Evolutionary conservation across 2,329 filamentous ascomycete species (phyloP).

Genomic region (Colletotrichum sp.): DNA sequence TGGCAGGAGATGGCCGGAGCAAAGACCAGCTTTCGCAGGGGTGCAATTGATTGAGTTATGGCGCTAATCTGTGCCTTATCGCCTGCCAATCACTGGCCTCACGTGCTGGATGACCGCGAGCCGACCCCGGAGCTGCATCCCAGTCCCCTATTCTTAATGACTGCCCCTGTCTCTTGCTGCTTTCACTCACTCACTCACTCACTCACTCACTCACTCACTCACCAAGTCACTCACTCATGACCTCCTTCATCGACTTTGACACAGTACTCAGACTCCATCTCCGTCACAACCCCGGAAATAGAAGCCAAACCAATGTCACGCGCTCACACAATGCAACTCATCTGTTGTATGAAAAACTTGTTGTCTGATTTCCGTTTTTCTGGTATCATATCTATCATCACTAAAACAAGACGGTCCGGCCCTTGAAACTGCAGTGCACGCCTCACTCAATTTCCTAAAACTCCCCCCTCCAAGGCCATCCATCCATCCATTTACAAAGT

Average conservation of each 20-base stretch:
- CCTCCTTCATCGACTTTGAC: not conserved
- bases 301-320: not conserved
- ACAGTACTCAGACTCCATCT: not conserved
- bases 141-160: not conserved
- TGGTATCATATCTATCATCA: constrained; percentile 12
- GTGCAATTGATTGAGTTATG: not conserved
- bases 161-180: not conserved
- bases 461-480: not conserved
- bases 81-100: constrained; percentile 19
- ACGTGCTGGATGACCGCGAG: constrained; percentile 2
- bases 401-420: not conserved
- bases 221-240: not conserved
- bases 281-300: not conserved
- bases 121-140: not conserved
- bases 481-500: not conserved
- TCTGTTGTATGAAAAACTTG: not conserved
- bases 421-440: not conserved
- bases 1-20: not conserved
- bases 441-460: not conserved
- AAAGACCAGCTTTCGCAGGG: not conserved
- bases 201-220: not conserved
- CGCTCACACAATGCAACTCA: not conserved
- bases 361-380: not conserved
- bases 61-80: constrained; percentile 17
- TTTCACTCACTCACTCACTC: not conserved